A percentile compares a stretch with the other conserved stretches of the same genome.
Evolutionary conservation across 2,329 filamentous ascomycete genomes (phyloP).

Genomic region (Fusarium nelsonii): DNA sequence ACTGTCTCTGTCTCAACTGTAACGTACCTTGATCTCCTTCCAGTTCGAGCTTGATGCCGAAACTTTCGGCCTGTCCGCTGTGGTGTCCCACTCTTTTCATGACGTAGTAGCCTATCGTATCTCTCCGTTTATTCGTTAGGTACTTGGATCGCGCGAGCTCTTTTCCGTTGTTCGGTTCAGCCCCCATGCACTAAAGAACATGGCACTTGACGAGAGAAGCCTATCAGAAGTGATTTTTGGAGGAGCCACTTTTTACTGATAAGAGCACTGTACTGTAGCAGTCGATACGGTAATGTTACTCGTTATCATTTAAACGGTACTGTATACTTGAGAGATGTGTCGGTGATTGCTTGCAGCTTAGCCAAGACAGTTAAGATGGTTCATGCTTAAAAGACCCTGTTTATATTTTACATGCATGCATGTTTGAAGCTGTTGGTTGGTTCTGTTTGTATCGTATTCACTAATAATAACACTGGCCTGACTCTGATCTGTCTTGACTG

Average conservation of each 20-base stretch:
- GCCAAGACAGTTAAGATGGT: too few species aligned
- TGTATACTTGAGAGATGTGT: too few species aligned
- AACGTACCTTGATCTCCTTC: slow-evolving; percentile 25
- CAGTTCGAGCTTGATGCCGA: slow-evolving; percentile 37
- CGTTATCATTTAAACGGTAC: too few species aligned
- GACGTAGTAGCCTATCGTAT: slow-evolving; percentile 30
- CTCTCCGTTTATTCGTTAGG: not conserved
- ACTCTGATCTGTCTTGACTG: too few species aligned
- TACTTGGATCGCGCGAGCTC: slow-evolving; percentile 6
- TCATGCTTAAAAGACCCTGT: too few species aligned
- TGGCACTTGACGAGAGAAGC: not conserved
- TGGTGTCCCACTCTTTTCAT: slow-evolving; percentile 22
- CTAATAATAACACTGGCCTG: too few species aligned
- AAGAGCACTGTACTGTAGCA: too few species aligned
- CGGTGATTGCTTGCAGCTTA: too few species aligned
- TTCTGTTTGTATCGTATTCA: too few species aligned
- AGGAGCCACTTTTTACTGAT: too few species aligned
- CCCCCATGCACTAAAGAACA: slow-evolving; percentile 6
- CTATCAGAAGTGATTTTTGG: slow-evolving; percentile 9
- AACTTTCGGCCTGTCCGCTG: slow-evolving; percentile 42
- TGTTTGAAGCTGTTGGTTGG: too few species aligned
- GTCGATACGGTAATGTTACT: not conserved
- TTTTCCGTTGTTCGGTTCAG: not conserved
- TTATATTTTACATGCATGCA: too few species aligned
- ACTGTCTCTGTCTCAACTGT: not conserved